Evolutionary conservation across 2,329 filamentous ascomycete species (phyloP), one percentile per base, ranked within the genome.

Genomic region (Seiridium cupressi): DNA sequence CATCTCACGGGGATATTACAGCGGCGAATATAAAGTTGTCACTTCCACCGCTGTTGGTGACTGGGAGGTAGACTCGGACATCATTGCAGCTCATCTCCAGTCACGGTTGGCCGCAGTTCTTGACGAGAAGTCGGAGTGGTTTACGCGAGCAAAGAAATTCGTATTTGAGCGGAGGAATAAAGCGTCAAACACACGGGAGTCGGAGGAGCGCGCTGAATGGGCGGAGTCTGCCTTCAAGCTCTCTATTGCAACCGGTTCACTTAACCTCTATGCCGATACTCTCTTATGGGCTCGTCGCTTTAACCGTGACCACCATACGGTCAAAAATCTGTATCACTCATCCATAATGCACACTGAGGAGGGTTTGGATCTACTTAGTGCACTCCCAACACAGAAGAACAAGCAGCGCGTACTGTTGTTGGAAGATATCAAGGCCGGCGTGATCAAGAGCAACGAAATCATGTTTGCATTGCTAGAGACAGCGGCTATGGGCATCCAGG

Each of bases 251-350:
- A 62, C 64, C n/a, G 61, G 64, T 6, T 61, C 60, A 3, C 35
- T 67, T 40, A 31, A 60, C 4, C 26, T 66, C 1, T 63, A 62
- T 49, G 60, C 51, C 18, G 61, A 63, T 5, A 63, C 61, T 2
- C 42, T 64, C 1, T n/a, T 57, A 1, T 68, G 66, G 66, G 60
- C 62, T 44, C 60, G 60, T 3, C 59, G 62, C 26, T 67, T 63
- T 38, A 56, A 61, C 13, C 55, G 61, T n/a, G 61, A 65, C 32
- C 4, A 55, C 11, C 31, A 48, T 8, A 58, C 62, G 2, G 47
- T 58, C 26, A 36, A 47, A 10, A 5, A 18, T 13, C 32, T 67
- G 3, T 61, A 63, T 5, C 35, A 31, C 3, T 3, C 4, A 2
- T 32, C 58, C 3, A 46, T 42, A n/a, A 5, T 67, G 5, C 6